phyloP scores from a whole-genome alignment of 176 grass and related monocot species.

The Rhipidocladum racemiflorum region DNA sequence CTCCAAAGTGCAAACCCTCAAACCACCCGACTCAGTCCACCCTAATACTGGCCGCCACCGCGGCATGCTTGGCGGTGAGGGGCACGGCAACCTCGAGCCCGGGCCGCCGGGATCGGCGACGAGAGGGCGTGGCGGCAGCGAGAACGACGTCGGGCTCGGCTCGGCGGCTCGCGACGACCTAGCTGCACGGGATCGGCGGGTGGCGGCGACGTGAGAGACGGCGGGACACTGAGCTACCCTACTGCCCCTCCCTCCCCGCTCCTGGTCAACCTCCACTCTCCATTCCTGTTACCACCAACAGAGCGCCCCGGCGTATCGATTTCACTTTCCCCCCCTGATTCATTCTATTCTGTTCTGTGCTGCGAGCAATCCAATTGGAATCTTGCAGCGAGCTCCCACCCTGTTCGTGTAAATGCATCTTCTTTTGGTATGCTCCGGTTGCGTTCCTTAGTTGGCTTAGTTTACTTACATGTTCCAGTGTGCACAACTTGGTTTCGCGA shows the following conservation, averaged over 20 bases:
- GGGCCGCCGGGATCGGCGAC: background rate
- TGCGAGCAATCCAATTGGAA: background rate
- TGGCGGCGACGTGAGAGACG: background rate
- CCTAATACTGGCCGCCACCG: background rate
- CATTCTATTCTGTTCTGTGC: background rate
- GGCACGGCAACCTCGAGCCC: background rate
- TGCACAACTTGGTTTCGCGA: background rate
- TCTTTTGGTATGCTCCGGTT: background rate
- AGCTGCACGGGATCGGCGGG: background rate
- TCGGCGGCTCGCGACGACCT: background rate
- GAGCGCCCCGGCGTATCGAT: background rate
- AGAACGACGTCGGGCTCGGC: conserved; percentile 18
- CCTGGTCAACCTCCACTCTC: background rate
- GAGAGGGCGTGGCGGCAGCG: background rate
- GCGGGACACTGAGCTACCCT: conserved; percentile 14
- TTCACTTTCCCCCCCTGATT: conserved; percentile 12
- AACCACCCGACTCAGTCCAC: background rate
- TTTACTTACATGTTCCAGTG: background rate
- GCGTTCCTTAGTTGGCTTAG: background rate
- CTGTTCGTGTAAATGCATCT: background rate
- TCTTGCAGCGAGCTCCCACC: background rate
- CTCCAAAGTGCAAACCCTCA: conserved; percentile 18
- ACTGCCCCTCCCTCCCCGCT: background rate
- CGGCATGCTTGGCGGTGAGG: background rate
- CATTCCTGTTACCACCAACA: background rate